Base-by-base conservation (phyloP, 352 stramenopile genomes). In the Phytophthora constricta region DNA sequence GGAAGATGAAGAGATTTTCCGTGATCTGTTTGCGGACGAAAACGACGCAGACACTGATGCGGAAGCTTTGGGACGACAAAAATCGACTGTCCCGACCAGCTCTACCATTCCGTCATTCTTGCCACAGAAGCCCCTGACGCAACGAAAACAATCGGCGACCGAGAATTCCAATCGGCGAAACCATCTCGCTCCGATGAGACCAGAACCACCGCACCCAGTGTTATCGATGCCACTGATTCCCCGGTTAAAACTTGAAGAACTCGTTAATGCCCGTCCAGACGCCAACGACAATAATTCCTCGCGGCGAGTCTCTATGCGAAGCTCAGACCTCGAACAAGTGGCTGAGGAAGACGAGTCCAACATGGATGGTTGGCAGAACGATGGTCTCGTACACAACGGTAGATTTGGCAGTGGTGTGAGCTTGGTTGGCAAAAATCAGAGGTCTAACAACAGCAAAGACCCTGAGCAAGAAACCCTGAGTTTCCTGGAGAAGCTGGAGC, bases 1-100 rank as follows among this genome's bases (percentile, higher is more conserved):
- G 33, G 64, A 82, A 43, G 81, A 92, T 14, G 82, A 92, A 66
- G 82, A 92, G 52, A 70, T 92, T 49, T 90, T 90, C 17, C 76
- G 82, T 13, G 82, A 92, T 22, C 65, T 92, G 13, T 90, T 92
- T 48, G 64, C 65, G 1, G 58, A 37, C 11, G 80, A 89, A 7
- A 66, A 55, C 7, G 77, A 84, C 19, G 26, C 19, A 19, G 51
- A 60, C 1, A n/a, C 19, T 4, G 25, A 41, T 20, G 52, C 54
- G n/a, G 27, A 49, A 33, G 10, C 41, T 27, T 20, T 25, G 23
- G 11, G 20, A 37, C 11, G 45, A 25, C 23, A 2, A 26, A 69
- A 39, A 26, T 1, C 33, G n/a, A 23, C 3, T 13, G 7, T 37
- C 17, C 9, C 31, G 46, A 27, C 17, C 31, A 11, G 19, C 39